Conservation (phyloP, 1,284 basidiomycete genomes). For the Pyrrhoderma noxium region DNA sequence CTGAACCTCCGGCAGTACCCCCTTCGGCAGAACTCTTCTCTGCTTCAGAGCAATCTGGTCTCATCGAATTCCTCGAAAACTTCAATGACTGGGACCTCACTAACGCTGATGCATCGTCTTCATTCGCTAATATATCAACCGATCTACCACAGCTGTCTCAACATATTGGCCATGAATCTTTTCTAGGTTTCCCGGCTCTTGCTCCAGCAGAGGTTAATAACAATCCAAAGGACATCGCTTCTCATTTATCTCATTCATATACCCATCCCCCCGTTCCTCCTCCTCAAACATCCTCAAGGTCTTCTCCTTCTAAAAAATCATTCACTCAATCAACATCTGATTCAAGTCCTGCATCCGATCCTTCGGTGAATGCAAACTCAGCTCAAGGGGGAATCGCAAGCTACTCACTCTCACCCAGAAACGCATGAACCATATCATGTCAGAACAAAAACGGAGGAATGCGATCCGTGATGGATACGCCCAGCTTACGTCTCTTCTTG, state of each 20-base stretch:
- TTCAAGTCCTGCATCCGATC: background rate
- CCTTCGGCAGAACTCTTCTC: constrained; percentile 71
- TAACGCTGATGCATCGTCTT: constrained; percentile 4
- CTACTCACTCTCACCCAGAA: constrained; percentile 81
- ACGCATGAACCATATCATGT: constrained; percentile 89
- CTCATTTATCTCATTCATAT: background rate
- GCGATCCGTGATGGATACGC: constrained; percentile 87
- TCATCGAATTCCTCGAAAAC: constrained; percentile 72
- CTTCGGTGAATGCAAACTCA: constrained; percentile 28
- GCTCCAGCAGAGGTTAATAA: background rate
- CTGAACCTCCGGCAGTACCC: constrained; percentile 51
- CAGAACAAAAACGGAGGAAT: constrained; percentile 84
- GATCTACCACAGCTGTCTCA: background rate
- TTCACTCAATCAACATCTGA: background rate
- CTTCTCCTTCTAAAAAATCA: background rate
- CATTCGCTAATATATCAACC: constrained; percentile 9
- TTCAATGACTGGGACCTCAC: constrained; percentile 57
- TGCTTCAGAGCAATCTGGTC: constrained; percentile 58
- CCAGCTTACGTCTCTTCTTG: constrained; percentile 69
- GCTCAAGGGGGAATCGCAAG: constrained; percentile 25
- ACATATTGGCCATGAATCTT: constrained; percentile 1
- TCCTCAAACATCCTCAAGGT: background rate
- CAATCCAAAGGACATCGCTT: background rate
- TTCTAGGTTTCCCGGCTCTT: background rate
- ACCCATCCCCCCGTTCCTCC: constrained; percentile 2